A percentile compares a stretch with the other conserved stretches of the same genome.
These are phyloP conservation scores for Lineolata rhizophorae DNA, from an alignment of 495 filamentous ascomycete genomes.

Conservation along the genomic window DNA sequence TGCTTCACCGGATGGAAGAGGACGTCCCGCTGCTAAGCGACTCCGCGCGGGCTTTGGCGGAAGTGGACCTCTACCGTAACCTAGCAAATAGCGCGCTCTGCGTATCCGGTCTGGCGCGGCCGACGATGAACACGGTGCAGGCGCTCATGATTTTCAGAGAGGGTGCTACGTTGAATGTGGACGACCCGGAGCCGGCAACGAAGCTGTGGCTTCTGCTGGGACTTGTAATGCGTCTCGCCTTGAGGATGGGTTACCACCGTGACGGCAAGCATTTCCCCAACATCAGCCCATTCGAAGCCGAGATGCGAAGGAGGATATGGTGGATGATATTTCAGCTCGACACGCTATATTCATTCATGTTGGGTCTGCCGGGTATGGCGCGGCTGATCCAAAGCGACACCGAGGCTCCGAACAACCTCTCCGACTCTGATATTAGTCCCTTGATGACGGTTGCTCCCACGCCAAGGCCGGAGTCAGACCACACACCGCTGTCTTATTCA, in stretches of 20 bases:
- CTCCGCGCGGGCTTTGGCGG: conserved; percentile 1
- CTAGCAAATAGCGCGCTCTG: conserved; percentile 14
- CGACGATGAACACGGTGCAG: conserved; percentile 15
- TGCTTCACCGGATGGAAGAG: conserved; percentile 5
- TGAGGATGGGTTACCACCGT: conserved; percentile 20
- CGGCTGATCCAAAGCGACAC: conserved; percentile 13
- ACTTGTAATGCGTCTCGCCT: conserved; percentile 13
- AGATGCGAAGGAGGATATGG: conserved; percentile 18
- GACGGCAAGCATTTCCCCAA: conserved; percentile 15
- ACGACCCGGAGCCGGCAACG: conserved; percentile 12
- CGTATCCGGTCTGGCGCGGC: conserved; percentile 14
- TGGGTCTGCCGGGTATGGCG: conserved; percentile 16
- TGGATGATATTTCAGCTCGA: conserved; percentile 15
- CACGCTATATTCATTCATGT: conserved; percentile 14
- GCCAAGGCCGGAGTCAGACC: conserved; percentile 9
- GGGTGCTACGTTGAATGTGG: too few relatives aligned
- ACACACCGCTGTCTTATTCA: conserved; percentile 18
- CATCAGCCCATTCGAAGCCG: conserved; percentile 15
- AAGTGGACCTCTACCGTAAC: conserved; percentile 11
- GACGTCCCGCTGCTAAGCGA: conserved; percentile 2
- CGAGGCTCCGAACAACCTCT: conserved; percentile 16
- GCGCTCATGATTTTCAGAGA: conserved; percentile 17
- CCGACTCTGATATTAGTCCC: conserved; percentile 19
- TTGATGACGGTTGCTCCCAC: conserved; percentile 12
- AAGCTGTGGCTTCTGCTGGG: conserved; percentile 17